Evolutionary conservation across 352 stramenopile species (phyloP).

Genomic region (Saprolegnia diclina): DNA sequence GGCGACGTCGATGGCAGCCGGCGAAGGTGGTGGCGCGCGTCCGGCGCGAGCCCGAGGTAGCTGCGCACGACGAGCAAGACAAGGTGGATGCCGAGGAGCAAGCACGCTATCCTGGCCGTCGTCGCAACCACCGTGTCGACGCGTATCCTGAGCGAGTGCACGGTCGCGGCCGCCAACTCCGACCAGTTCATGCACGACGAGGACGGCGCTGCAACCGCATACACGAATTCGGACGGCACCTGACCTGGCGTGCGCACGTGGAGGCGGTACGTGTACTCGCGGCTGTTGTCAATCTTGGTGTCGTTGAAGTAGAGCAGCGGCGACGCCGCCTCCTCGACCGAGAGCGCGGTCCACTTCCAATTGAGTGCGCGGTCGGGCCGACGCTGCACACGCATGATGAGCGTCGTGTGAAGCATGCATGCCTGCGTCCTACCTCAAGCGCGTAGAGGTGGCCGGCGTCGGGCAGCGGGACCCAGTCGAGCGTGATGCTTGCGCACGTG

Average conservation of each 20-base stretch:
- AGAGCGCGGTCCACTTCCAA: conserved; percentile 10
- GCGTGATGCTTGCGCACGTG: background rate
- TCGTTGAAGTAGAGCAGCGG: conserved; percentile 7
- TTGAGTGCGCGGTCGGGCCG: conserved; percentile 6
- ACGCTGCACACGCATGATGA: background rate
- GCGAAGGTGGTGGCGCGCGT: conserved; percentile 2
- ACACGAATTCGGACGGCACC: background rate
- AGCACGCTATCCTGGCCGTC: background rate
- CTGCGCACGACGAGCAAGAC: conserved; percentile 1
- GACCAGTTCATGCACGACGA: conserved; percentile 3
- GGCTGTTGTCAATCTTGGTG: background rate
- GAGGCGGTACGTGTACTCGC: conserved; percentile 20
- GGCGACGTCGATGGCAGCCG: background rate
- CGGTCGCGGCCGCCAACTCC: background rate
- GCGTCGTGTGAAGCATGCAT: background rate
- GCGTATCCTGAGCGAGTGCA: conserved; percentile 16
- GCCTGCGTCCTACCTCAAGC: conserved; percentile 2
- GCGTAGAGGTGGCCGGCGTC: background rate
- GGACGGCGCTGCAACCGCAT: background rate
- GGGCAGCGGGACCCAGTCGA: conserved; percentile 6
- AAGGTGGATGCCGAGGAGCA: background rate
- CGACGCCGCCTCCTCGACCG: background rate
- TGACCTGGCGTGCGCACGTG: background rate
- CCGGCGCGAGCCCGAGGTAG: background rate
- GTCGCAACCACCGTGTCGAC: background rate